These are phyloP conservation scores for Houttuynia cordata DNA, from an alignment of 164 flowering plant species.

Conservation along the genomic window DNA sequence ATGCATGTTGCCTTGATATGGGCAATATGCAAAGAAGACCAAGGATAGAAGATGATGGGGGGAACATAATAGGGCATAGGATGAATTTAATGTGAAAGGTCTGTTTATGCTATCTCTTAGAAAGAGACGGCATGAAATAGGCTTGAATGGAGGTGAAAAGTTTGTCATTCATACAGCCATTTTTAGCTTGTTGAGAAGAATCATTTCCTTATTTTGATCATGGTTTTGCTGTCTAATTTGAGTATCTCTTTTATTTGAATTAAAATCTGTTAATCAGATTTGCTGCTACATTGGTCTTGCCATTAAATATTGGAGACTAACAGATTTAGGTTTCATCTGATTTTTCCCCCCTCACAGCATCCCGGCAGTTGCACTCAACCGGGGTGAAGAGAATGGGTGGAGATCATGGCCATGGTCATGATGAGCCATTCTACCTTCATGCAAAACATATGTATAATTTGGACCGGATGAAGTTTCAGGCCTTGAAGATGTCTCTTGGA, in stretches of 20 bases:
- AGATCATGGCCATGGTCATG: slow-evolving; percentile 39
- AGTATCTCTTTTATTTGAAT: neutral
- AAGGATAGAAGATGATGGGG: too few species aligned
- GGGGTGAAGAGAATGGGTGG: slow-evolving; percentile 80
- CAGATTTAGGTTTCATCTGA: neutral
- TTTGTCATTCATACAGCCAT: too few species aligned
- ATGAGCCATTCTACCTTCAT: slow-evolving; percentile 75
- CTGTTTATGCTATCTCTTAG: too few species aligned
- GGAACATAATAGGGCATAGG: too few species aligned
- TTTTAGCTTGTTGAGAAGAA: too few species aligned
- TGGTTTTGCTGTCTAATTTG: neutral
- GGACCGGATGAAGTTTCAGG: slow-evolving; percentile 76
- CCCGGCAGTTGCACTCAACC: slow-evolving; percentile 70
- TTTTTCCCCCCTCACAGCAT: slow-evolving; percentile 19
- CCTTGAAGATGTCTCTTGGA: slow-evolving; percentile 45
- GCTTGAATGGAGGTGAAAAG: too few species aligned
- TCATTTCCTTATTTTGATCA: neutral
- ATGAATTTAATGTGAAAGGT: too few species aligned
- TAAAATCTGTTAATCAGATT: neutral
- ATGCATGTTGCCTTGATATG: too few species aligned
- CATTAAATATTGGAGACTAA: too few species aligned
- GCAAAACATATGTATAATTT: slow-evolving; percentile 97
- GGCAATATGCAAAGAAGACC: too few species aligned
- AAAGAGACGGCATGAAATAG: too few species aligned
- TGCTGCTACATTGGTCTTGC: neutral